These are phyloP conservation scores for Aspergillus sp. DNA, from an alignment of 2,329 filamentous ascomycete species.

Conservation along the genomic window DNA sequence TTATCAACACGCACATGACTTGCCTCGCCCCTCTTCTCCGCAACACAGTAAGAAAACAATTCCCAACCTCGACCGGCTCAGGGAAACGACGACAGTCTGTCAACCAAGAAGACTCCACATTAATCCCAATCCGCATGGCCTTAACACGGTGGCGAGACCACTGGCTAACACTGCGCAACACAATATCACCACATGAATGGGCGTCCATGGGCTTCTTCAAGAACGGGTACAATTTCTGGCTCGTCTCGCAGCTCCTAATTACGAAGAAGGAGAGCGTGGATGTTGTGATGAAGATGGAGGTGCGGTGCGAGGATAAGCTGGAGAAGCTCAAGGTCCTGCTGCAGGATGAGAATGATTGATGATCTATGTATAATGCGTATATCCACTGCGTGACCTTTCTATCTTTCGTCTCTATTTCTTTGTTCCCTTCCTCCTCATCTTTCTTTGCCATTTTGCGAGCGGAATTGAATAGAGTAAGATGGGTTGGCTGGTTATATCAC, in stretches of 20 bases:
- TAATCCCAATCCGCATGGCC: slow-evolving; percentile 39
- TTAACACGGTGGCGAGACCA: slow-evolving; percentile 44
- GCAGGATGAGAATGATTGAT: slow-evolving; percentile 40
- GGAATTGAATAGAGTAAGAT: neutral
- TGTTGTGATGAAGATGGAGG: slow-evolving; percentile 49
- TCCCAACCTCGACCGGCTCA: neutral
- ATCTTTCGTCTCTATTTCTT: neutral
- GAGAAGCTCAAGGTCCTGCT: slow-evolving; percentile 47
- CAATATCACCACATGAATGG: slow-evolving; percentile 42
- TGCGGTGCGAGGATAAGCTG: slow-evolving; percentile 51
- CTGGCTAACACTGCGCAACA: slow-evolving; percentile 40
- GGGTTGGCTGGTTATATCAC: neutral
- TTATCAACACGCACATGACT: slow-evolving; percentile 48
- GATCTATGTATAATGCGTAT: neutral
- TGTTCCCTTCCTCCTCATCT: neutral
- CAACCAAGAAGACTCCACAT: slow-evolving; percentile 36
- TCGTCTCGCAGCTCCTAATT: slow-evolving; percentile 47
- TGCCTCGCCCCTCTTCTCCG: slow-evolving; percentile 35
- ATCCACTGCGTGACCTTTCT: neutral
- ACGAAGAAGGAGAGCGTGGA: slow-evolving; percentile 49
- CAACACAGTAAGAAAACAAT: slow-evolving; percentile 12
- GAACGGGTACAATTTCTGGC: slow-evolving; percentile 50
- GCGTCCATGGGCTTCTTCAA: slow-evolving; percentile 48
- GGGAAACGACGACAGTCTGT: slow-evolving; percentile 7
- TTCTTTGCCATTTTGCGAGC: neutral